Percentiles rank a stretch among this genome's conserved stretches.
These are phyloP conservation scores for Leccinum sublutescens DNA, from an alignment of 768 basidiomycete genomes.

Conservation along the genomic window DNA sequence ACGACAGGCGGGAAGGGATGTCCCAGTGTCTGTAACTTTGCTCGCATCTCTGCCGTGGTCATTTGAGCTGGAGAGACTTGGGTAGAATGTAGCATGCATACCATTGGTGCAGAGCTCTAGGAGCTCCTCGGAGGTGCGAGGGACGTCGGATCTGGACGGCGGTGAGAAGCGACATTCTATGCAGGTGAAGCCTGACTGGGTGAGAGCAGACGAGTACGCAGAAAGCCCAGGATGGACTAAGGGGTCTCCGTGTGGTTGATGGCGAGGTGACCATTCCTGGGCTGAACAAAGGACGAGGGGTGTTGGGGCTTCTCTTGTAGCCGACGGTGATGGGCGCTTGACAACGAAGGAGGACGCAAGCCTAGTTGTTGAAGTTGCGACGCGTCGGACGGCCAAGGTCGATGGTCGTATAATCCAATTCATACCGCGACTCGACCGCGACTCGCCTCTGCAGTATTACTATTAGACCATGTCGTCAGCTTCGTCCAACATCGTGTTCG, in stretches of 20 bases:
- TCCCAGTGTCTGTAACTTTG: constrained; percentile 40
- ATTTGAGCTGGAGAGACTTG: not conserved
- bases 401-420: not conserved
- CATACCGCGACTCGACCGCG: not conserved
- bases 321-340: constrained; percentile 35
- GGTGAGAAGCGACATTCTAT: constrained; percentile 41
- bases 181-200: constrained; percentile 49
- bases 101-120: constrained; percentile 43
- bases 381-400: not conserved
- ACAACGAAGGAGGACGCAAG: constrained; percentile 36
- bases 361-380: not conserved
- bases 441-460: not conserved
- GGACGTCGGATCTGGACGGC: constrained; percentile 9
- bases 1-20: constrained; percentile 60
- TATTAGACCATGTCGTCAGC: constrained; percentile 47
- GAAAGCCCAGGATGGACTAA: constrained; percentile 21
- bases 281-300: constrained; percentile 54
- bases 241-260: constrained; percentile 11
- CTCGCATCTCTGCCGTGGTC: constrained; percentile 37
- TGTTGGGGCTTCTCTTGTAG: constrained; percentile 49
- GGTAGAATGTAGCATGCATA: constrained; percentile 19
- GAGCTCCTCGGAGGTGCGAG: constrained; percentile 21
- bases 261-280: constrained; percentile 41
- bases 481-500: constrained; percentile 81
- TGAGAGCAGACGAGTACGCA: constrained; percentile 38